A percentile compares a stretch with the other conserved stretches of the same genome.
These are phyloP conservation scores for Pouteria campechiana DNA, from an alignment of 179 eudicot genomes.

Conservation along the genomic window DNA sequence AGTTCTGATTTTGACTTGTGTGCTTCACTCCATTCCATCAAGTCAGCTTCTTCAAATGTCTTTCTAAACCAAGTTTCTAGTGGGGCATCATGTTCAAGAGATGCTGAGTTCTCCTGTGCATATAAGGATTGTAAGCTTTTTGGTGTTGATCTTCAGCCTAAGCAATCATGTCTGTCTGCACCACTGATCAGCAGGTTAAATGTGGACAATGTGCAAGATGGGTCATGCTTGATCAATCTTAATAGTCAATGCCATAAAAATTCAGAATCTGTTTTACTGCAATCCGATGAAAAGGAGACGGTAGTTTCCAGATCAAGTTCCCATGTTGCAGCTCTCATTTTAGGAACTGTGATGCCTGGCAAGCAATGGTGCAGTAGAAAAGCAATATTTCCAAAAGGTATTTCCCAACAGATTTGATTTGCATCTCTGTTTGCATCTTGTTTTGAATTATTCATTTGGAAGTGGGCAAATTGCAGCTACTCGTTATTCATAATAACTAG, in stretches of 20 bases:
- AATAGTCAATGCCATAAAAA: too few species aligned
- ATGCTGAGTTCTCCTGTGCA: background rate
- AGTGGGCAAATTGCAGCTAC: too few species aligned
- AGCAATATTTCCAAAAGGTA: conserved; percentile 52
- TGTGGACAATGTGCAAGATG: conserved; percentile 11
- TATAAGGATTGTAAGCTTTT: conserved; percentile 9
- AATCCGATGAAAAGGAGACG: background rate
- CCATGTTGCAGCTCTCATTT: conserved; percentile 17
- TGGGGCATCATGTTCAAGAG: conserved; percentile 3
- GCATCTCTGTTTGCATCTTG: background rate
- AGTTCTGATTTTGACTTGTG: conserved; percentile 7
- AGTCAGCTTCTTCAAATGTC: too few species aligned
- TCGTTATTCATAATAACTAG: too few species aligned
- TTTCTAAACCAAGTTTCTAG: conserved; percentile 1
- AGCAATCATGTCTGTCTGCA: conserved; percentile 1
- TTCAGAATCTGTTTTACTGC: too few species aligned
- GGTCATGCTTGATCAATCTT: too few species aligned
- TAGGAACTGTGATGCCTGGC: conserved; percentile 25
- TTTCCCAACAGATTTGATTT: background rate
- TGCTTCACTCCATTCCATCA: too few species aligned
- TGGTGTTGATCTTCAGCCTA: conserved; percentile 14
- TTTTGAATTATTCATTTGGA: background rate
- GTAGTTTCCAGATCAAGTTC: background rate
- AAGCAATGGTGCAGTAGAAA: conserved; percentile 46
- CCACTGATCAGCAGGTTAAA: conserved; percentile 11